A percentile compares a stretch with the other conserved stretches of the same genome.
These are phyloP conservation scores for Ceriops tagal DNA, from an alignment of 345 rosid species.

Conservation along the genomic window DNA sequence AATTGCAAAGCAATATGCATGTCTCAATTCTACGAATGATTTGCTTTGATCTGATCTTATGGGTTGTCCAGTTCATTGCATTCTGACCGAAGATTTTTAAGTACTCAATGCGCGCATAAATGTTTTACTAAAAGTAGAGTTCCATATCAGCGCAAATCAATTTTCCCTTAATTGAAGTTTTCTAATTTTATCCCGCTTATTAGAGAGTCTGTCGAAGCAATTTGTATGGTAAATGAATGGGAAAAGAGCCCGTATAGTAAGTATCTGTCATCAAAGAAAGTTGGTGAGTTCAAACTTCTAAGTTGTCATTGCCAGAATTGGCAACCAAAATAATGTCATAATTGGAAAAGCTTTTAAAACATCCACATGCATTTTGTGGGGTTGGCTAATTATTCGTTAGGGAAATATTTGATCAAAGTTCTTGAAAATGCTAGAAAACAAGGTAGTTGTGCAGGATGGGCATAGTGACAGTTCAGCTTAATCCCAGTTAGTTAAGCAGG, in stretches of 20 bases:
- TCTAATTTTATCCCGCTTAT: background rate
- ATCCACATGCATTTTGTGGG: background rate
- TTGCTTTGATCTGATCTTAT: no score
- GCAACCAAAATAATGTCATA: background rate
- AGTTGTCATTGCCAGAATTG: background rate
- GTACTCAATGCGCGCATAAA: background rate
- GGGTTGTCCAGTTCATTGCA: no score
- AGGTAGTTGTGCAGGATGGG: constrained; percentile 30
- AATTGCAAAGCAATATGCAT: no score
- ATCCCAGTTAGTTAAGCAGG: background rate
- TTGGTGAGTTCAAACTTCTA: constrained; percentile 4
- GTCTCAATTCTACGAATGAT: no score
- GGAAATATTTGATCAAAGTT: background rate
- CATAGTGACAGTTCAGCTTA: constrained; percentile 25
- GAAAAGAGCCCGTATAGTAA: no score
- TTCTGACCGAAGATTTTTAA: no score
- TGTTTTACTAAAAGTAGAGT: background rate
- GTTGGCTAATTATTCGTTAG: background rate
- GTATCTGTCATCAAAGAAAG: no score
- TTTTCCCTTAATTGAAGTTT: constrained; percentile 19
- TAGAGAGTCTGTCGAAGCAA: background rate
- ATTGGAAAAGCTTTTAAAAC: constrained; percentile 8
- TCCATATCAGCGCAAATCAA: constrained; percentile 11
- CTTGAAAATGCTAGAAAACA: constrained; percentile 7
- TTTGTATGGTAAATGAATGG: background rate